Base-by-base conservation (phyloP, 495 filamentous ascomycete genomes). In the Penicillium alfredii region DNA sequence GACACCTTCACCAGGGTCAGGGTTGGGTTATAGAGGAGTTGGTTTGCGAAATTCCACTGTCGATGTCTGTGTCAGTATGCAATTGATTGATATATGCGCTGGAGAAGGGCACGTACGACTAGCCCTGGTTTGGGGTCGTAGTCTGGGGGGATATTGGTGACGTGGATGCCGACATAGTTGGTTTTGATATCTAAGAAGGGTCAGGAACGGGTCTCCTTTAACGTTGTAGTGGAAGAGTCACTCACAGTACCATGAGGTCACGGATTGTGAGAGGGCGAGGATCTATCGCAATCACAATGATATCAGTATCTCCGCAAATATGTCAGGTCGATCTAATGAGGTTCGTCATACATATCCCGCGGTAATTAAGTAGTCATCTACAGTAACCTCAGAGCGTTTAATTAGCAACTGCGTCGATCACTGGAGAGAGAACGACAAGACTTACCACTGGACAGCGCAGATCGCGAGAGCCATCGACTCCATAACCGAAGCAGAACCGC, bases 21-120 rank as follows among this genome's bases (percentile, higher is more conserved):
- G 38, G 78, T 71, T 0, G 77, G 78, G 42, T 81, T 80, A 49
- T 83, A 82, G 14, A 81, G 49, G 19, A 80, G 63, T 45, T 82
- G 76, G 12, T 75, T 69, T 3, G 70, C 70, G 16, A 73, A 75
- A 40, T 73, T 57, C 50, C 53, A 63, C 49, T 59, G 8, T 17
- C 42, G 28, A 6, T 30, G 8, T 20, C 4, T 26, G n/a, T 27
- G 24, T 37, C 3, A 22, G 19, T 28, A 9, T n/a, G n/a, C n/a
- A n/a, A n/a, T n/a, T n/a, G n/a, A n/a, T n/a, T n/a, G n/a, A n/a
- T n/a, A n/a, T n/a, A n/a, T n/a, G n/a, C n/a, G n/a, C n/a, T n/a
- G n/a, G n/a, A n/a, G 29, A n/a, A 29, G 24, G 8, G 14, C 17
- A 30, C 56, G 33, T 38, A 60, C 56, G 11, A 55, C 46, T 7